Evolutionary conservation across 768 basidiomycete genomes (phyloP), one percentile per base, ranked within the genome.

Genomic region (Bullera alba): DNA sequence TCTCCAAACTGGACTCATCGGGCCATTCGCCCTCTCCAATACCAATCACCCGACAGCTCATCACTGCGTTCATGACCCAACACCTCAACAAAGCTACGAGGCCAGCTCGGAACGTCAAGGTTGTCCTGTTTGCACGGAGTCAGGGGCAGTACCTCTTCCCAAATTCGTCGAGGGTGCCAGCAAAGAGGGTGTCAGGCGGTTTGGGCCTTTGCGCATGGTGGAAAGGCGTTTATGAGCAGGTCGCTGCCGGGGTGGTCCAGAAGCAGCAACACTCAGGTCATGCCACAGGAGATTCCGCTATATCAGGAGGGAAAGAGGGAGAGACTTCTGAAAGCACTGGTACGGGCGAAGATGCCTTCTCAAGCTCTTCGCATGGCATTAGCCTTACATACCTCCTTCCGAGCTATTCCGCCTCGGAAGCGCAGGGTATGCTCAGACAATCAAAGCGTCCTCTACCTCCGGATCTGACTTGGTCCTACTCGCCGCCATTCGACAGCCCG

Each of bases 131-230:
- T 67, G 93, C 93, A 6, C 79, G 90, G 16, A 82, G 87, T 2
- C 92, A 96, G 73, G 76, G 73, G 29, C 92, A 96, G 71, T 99
- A 97, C 68, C 77, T 99, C 43, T 99, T 97, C 72, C 86, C 92
- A 0, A 90, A 90, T 68, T 89, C 87, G 8, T 75, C 79, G 2
- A 82, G 86, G 17, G 81, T 77, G 56, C 47, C 73, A 2, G 80
- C 80, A 2, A 96, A 96, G 73, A 79, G 74, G 16, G 83, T 85
- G 1, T 72, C 93, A 47, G 78, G 80, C 37, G 95, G 96, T 67
- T 76, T 83, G 37, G 78, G 79, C 63, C 78, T 97, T 2, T 89
- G 89, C 66, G 81, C 77, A 32, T 99, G 95, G 95, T 99, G 95
- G 95, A 86, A 84, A 70, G 78, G 79, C 19, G 77, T 86, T 25